Base-by-base conservation (phyloP, 441 rosid species). In the Viola pubescens region DNA sequence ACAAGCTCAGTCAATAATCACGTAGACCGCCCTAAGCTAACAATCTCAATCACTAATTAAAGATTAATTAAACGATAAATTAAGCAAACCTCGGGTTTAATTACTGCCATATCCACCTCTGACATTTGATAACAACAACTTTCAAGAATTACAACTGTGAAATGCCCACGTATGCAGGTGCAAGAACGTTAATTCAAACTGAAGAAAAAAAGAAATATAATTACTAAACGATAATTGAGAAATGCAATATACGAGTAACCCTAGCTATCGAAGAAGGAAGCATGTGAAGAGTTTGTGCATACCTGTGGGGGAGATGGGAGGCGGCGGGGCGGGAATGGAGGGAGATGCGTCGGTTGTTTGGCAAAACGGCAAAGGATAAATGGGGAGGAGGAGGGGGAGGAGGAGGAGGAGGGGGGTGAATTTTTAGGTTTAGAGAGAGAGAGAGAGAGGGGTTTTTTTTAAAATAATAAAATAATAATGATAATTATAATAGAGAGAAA, bases 71-170 rank as follows among this genome's bases (percentile, higher is more conserved):
- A 47, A 45, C 13, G 54, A 34, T 7, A 44, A 48, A 54, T 13
- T 64, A 40, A 68, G 54, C 70, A 66, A 48, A 86, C 89, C 85
- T 86, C 86, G 41, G 94, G 88, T 72, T 83, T 83, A 56, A 73
- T 77, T 34, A 86, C 83, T 44, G 83, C 82, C 82, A 82, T 78
- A 70, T 79, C 83, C 65, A 72, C 70, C 73, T 86, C 90, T 63
- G 82, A 81, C 94, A 87, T 87, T 74, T 77, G 62, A 58, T 44
- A 45, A 49, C 11, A 58, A 58, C 48, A 56, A 62, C 52, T 26
- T 26, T 26, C 34, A 26, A 26, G 34, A 26, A 26, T 26, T 26
- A 26, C 34, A 26, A 26, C 34, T 48, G 7, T 6, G 10, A 48
- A 48, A 48, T 9, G 52, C 52, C 7, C 7, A 19, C 52, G 52